These are phyloP conservation scores for Wickerhamomyces ciferrii DNA, from an alignment of 805 yeast genomes.

Conservation along the genomic window DNA sequence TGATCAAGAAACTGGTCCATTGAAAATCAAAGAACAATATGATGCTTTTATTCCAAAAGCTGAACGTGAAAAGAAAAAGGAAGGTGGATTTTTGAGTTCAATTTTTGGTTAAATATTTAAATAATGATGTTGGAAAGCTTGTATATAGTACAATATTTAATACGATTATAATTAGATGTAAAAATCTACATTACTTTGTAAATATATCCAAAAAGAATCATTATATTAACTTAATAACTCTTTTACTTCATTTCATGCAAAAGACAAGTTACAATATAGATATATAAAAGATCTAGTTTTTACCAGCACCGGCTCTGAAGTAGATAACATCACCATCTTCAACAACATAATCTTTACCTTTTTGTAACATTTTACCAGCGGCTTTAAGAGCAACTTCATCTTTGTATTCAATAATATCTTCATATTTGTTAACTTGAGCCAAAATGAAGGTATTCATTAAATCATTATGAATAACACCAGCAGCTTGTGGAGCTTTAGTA, in stretches of 20 bases:
- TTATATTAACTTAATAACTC: neutral
- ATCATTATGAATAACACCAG: slow-evolving; percentile 96
- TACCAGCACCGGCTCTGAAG: slow-evolving; percentile 94
- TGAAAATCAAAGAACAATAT: slow-evolving; percentile 70
- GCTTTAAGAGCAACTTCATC: slow-evolving; percentile 83
- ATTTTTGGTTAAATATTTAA: neutral
- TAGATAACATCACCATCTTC: slow-evolving; percentile 93
- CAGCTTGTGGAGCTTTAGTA: slow-evolving; percentile 96
- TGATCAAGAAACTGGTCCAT: slow-evolving; percentile 71
- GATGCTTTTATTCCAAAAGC: slow-evolving; percentile 70
- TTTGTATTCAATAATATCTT: slow-evolving; percentile 67
- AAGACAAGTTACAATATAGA: neutral
- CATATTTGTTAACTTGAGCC: slow-evolving; percentile 87
- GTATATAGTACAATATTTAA: slow-evolving; percentile 2
- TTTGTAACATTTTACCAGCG: slow-evolving; percentile 82
- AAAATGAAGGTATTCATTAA: slow-evolving; percentile 91
- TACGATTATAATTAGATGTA: too few species aligned
- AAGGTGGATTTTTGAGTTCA: slow-evolving; percentile 35
- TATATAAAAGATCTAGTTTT: slow-evolving; percentile 39
- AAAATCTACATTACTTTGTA: too few species aligned
- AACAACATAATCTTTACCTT: slow-evolving; percentile 93
- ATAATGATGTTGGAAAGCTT: neutral
- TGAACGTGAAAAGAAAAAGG: slow-evolving; percentile 60
- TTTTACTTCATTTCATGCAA: neutral
- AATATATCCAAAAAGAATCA: neutral